Base-by-base conservation (phyloP, 371 early-diverging fungal species). In the Rhizopus arrhizus region DNA sequence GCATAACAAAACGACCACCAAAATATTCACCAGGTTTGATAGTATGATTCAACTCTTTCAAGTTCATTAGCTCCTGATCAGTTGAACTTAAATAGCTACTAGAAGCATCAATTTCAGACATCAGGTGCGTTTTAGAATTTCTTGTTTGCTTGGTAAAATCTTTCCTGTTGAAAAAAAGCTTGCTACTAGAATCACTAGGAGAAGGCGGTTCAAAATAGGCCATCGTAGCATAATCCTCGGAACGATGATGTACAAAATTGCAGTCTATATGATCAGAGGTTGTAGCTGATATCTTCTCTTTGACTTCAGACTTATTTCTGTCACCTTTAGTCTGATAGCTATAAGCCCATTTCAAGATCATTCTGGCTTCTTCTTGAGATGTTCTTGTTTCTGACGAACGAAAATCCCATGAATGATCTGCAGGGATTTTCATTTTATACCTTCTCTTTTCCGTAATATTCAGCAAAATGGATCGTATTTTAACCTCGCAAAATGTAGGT, bases 281-380 rank as follows among this genome's bases (percentile, higher is more conserved):
- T 22, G 22, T 22, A 22, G 2, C 22, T 22, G 22, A 22, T 22
- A 22, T 2, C 0, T 22, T 40, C 40, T 12, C 40, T 40, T 12
- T 10, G 2, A 2, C 1, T 22, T 22, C 22, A 22, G 22, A 22
- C 22, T 22, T 22, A 22, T 22, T 22, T 22, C 22, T 22, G 22
- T 22, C 22, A 2, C 22, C 22, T 22, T 22, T 22, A 22, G 2
- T 22, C 22, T 22, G 22, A 2, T 22, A 22, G 22, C 2, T 22
- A 22, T 73, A 67, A 4, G 74, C 77, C 77, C 77, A 77, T 43
- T 77, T 77, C 10, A 77, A 41, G 4, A 73, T 43, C 64, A 74
- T 66, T 2, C 56, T 66, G 8, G 34, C 29, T 3, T 31, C 42
- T 56, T 77, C 77, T 1, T 32, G 58, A 4, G 15, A 3, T 8